Evolutionary conservation across 495 filamentous ascomycete species (phyloP).

Genomic region (Xylaria nigripes): DNA sequence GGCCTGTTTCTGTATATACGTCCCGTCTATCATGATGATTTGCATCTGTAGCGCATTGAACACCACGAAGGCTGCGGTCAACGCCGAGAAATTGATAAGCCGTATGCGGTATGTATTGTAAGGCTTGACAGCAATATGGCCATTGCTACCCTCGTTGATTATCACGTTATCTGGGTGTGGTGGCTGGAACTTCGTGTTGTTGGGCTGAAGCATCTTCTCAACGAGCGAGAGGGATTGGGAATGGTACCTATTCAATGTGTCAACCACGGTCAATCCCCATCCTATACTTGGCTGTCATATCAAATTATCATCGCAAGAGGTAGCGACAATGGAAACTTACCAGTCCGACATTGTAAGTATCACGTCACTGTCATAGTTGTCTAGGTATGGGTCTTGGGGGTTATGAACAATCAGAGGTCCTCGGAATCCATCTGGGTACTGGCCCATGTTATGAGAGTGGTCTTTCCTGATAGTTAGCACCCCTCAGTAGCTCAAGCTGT

Average conservation of each 20-base stretch:
- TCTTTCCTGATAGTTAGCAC: constrained; percentile 31
- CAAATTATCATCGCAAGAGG: constrained; percentile 12
- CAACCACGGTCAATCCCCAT: too few relatives aligned
- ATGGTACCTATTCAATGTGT: constrained; percentile 53
- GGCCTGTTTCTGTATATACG: constrained; percentile 28
- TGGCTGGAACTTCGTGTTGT: constrained; percentile 47
- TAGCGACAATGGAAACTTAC: constrained; percentile 26
- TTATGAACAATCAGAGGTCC: constrained; percentile 68
- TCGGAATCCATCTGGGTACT: constrained; percentile 72
- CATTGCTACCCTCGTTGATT: constrained; percentile 57
- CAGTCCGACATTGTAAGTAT: constrained; percentile 53
- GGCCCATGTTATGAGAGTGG: constrained; percentile 63
- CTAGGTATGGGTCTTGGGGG: constrained; percentile 50
- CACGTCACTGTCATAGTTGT: constrained; percentile 61
- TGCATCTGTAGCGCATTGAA: constrained; percentile 56
- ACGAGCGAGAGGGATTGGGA: constrained; percentile 47
- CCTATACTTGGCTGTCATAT: constrained; percentile 28
- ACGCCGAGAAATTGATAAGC: constrained; percentile 62
- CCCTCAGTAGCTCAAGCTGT: background rate
- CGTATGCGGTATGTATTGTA: constrained; percentile 72
- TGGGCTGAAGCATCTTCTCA: constrained; percentile 42
- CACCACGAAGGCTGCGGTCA: constrained; percentile 53
- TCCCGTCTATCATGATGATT: constrained; percentile 47
- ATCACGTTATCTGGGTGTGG: constrained; percentile 53
- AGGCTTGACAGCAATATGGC: constrained; percentile 51